These are phyloP conservation scores for Knufia petricola DNA, from an alignment of 2,329 filamentous ascomycete genomes.

Conservation along the genomic window DNA sequence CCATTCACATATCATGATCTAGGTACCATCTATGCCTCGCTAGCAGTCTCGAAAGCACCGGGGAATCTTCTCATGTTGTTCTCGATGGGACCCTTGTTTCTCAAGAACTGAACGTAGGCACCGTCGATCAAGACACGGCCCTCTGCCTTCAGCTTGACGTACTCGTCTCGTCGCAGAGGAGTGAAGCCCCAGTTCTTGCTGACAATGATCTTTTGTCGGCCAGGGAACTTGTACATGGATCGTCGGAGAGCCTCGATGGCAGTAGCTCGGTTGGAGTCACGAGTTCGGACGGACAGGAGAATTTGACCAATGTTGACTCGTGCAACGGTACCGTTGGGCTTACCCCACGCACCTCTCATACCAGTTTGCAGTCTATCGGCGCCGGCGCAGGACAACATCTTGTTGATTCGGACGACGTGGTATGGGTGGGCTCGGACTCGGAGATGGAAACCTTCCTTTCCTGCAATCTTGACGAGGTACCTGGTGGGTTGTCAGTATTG, in stretches of 20 bases:
- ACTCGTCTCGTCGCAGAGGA: constrained; percentile 93
- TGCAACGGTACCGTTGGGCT: constrained; percentile 97
- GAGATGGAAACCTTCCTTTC: constrained; percentile 64
- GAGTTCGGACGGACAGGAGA: constrained; percentile 91
- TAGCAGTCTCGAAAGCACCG: constrained; percentile 56
- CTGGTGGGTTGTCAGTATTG: constrained; percentile 27
- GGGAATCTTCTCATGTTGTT: constrained; percentile 93
- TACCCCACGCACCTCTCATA: constrained; percentile 99
- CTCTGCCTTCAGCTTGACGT: constrained; percentile 86
- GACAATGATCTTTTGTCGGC: constrained; percentile 99
- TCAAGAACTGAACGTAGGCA: constrained; percentile 98
- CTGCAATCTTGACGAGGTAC: constrained; percentile 59
- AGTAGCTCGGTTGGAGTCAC: constrained; percentile 82
- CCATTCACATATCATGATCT: background rate
- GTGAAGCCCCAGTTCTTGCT: constrained; percentile 99
- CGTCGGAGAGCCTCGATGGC: constrained; percentile 98
- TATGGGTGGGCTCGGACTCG: constrained; percentile 85
- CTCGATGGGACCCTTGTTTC: constrained; percentile 78
- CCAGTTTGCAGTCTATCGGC: constrained; percentile 99
- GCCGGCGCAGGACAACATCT: constrained; percentile 99
- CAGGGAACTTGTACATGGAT: constrained; percentile 99
- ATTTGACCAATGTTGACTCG: constrained; percentile 99
- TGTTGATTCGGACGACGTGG: constrained; percentile 99
- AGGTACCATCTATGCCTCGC: constrained; percentile 33
- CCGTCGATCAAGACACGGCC: constrained; percentile 93